Base-by-base conservation (phyloP, 768 basidiomycete species). In the Mrakia gelida region DNA sequence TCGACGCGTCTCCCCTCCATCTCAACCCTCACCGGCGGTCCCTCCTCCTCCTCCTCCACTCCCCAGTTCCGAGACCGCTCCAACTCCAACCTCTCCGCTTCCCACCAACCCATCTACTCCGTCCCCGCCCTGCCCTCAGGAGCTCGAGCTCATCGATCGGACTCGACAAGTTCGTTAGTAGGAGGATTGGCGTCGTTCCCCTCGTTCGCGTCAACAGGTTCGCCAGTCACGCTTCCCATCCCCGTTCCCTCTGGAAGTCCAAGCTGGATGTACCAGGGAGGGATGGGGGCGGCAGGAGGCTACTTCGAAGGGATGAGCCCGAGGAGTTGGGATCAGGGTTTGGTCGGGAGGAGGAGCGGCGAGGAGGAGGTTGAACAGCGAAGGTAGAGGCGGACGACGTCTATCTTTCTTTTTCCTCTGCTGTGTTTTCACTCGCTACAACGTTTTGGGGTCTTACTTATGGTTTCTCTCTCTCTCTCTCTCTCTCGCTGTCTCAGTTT, bases 21-120 rank as follows among this genome's bases (percentile, higher is more conserved):
- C 38, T 70, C 67, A 11, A 45, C 38, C 41, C 67, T 70, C 26
- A 70, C 67, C 41, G 67, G 67, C 28, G 59, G 59, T n/a, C 54
- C 54, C 10, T 56, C 54, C 18, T 56, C 54, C 16, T 54, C 16
- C 23, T 21, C 26, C 10, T n/a, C 26, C 54, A 56, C 54, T 15
- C 45, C 45, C 15, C 45, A 45, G 11, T 45, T 45, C 23, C 59
- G 59, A 59, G 59, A 59, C 26, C 26, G 59, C 4, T 59, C 59
- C 59, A 59, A 59, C 28, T 59, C 59, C 13, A 59, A 59, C 28
- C 28, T 28, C 26, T 59, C 59, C 10, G 9, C 59, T 5, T 59
- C 59, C 3, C 59, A 59, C 3, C 59, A n/a, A 28, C 59, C 59
- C 59, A 59, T 59, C 59, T 59, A n/a, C 59, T 59, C 59, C 26